These are phyloP conservation scores for Pestalotiopsis sp. DNA, from an alignment of 2,329 filamentous ascomycete genomes.

Conservation along the genomic window DNA sequence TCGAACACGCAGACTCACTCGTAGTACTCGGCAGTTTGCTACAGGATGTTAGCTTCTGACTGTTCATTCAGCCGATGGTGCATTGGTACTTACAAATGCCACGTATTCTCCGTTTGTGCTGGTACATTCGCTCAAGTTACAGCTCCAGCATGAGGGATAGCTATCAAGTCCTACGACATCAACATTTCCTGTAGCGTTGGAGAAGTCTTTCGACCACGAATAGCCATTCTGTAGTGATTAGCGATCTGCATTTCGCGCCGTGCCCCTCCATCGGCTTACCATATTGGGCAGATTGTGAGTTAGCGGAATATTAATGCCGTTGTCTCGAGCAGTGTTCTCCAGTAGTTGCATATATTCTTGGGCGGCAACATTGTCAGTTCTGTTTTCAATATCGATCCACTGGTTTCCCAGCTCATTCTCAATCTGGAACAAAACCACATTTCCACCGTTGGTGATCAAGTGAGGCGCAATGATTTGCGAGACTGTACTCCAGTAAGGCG, in stretches of 20 bases:
- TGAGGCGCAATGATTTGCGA: constrained; percentile 53
- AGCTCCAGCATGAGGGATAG: constrained; percentile 64
- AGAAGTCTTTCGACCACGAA: constrained; percentile 64
- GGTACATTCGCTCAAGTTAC: constrained; percentile 62
- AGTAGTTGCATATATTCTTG: constrained; percentile 61
- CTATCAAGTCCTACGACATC: constrained; percentile 55
- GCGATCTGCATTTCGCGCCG: background rate
- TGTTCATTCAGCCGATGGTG: background rate
- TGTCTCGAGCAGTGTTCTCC: constrained; percentile 52
- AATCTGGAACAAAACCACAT: constrained; percentile 57
- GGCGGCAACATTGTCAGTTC: constrained; percentile 49
- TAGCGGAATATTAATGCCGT: constrained; percentile 61
- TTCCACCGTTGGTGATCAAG: constrained; percentile 59
- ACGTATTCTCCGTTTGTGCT: constrained; percentile 62
- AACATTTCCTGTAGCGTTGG: constrained; percentile 56
- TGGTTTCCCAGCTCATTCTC: constrained; percentile 57
- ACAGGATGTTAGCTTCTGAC: background rate
- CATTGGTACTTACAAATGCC: constrained; percentile 47
- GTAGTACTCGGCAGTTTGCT: constrained; percentile 26
- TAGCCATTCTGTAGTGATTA: constrained; percentile 33
- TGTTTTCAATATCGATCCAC: constrained; percentile 41
- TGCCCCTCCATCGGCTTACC: constrained; percentile 22
- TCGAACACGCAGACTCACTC: constrained; percentile 18
- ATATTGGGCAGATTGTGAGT: constrained; percentile 64
- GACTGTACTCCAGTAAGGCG: constrained; percentile 53